phyloP scores from a whole-genome alignment of 225 moss, liverwort and hornwort species.

The Antitrichia curtipendula region DNA sequence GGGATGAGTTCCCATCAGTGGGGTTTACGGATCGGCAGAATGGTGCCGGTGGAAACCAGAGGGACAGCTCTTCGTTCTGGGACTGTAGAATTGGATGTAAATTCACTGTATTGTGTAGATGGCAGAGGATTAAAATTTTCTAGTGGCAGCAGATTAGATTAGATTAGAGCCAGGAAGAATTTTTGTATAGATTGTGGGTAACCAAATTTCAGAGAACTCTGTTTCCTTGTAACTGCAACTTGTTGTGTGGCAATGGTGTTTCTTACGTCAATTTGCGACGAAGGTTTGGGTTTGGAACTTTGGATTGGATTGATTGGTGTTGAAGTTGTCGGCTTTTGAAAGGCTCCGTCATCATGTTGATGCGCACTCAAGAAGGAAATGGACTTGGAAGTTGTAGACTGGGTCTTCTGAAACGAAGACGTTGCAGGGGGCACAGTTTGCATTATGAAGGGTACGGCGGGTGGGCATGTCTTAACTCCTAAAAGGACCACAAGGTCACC shows the following conservation, averaged over 20 bases:
- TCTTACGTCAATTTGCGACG: not conserved
- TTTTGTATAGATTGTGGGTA: not conserved
- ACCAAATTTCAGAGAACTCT: not conserved
- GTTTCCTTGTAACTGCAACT: not conserved
- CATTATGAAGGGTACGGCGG: not conserved
- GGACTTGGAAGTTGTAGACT: not conserved
- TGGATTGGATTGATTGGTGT: not conserved
- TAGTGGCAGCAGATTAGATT: not conserved
- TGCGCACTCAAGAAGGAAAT: not conserved
- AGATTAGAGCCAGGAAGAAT: not conserved
- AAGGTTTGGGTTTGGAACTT: too few relatives aligned
- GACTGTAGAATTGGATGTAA: not conserved
- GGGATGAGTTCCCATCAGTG: not conserved
- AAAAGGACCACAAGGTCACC: too few relatives aligned
- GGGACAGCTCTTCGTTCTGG: not conserved
- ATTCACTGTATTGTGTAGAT: not conserved
- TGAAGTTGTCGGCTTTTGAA: not conserved
- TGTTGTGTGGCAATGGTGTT: not conserved
- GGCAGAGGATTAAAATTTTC: not conserved
- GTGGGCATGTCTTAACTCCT: too few relatives aligned
- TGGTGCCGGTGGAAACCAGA: not conserved
- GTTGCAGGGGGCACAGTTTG: not conserved
- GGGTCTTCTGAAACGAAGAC: not conserved
- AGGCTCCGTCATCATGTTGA: not conserved
- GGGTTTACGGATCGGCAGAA: not conserved